Conservation (phyloP, 1,284 basidiomycete genomes). For the Fomitopsis betulina region DNA sequence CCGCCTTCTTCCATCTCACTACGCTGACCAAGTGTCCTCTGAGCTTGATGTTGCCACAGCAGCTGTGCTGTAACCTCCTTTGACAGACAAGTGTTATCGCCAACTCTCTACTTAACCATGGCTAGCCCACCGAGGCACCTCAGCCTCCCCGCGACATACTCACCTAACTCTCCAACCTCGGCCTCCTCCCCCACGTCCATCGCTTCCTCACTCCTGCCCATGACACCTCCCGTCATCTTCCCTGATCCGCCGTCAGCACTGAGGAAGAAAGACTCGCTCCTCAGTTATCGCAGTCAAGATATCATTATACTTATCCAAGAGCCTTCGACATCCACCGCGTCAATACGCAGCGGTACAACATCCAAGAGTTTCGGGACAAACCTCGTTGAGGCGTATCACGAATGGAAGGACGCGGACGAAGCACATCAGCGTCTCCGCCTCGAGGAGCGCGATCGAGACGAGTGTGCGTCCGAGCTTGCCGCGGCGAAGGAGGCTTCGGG, state of each 20-base stretch:
- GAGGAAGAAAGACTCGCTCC: background rate
- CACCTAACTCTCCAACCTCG: background rate
- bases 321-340: background rate
- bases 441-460: conserved; percentile 10
- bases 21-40: background rate
- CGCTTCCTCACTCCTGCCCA: background rate
- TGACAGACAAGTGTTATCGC: background rate
- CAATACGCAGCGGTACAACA: background rate
- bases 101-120: background rate
- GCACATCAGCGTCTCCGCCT: conserved; percentile 14
- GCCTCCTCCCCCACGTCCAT: background rate
- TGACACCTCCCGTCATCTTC: background rate
- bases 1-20: background rate
- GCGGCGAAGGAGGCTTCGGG: conserved; percentile 9
- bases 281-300: background rate
- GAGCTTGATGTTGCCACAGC: background rate
- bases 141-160: background rate
- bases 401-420: conserved; percentile 21
- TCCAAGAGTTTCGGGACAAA: background rate
- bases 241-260: background rate
- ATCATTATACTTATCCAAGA: no score
- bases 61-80: background rate
- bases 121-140: background rate
- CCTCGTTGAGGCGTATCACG: conserved; percentile 13
- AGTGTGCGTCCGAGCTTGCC: conserved; percentile 7